Evolutionary conservation across 78 protist species (phyloP).

Genomic region (Dictyostelium firmibasis): DNA sequence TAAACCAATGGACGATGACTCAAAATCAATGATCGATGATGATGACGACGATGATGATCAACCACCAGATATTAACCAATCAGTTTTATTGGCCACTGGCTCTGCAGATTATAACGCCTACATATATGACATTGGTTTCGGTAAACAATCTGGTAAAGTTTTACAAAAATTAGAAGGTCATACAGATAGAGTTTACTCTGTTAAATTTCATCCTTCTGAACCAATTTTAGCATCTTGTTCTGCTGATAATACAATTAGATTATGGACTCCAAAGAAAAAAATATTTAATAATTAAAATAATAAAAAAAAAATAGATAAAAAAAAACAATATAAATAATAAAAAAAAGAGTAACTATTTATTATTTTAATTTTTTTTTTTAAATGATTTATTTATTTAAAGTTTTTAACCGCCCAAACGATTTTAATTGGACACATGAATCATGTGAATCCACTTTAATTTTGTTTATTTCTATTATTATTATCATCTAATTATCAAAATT

Average conservation of each 20-base stretch:
- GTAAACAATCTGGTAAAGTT: conserved; percentile 64
- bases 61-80: conserved; percentile 43
- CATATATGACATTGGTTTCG: conserved; percentile 60
- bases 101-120: conserved; percentile 79
- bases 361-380: too few species aligned
- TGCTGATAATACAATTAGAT: conserved; percentile 79
- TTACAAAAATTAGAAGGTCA: conserved; percentile 88
- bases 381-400: too few species aligned
- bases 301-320: not conserved
- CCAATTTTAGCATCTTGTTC: conserved; percentile 85
- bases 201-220: conserved; percentile 86
- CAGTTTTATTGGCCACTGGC: conserved; percentile 85
- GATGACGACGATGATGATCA: conserved; percentile 11
- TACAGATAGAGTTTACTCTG: conserved; percentile 85
- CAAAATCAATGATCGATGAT: not conserved
- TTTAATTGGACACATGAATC: too few species aligned
- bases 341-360: not conserved
- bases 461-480: too few species aligned
- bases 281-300: conserved; percentile 20
- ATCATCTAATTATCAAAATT: too few species aligned
- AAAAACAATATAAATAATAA: not conserved
- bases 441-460: too few species aligned
- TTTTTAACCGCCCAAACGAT: too few species aligned
- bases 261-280: conserved; percentile 82
- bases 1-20: not conserved